Conservation (phyloP, 73 alveolate species). For the Urostyla sp. region DNA sequence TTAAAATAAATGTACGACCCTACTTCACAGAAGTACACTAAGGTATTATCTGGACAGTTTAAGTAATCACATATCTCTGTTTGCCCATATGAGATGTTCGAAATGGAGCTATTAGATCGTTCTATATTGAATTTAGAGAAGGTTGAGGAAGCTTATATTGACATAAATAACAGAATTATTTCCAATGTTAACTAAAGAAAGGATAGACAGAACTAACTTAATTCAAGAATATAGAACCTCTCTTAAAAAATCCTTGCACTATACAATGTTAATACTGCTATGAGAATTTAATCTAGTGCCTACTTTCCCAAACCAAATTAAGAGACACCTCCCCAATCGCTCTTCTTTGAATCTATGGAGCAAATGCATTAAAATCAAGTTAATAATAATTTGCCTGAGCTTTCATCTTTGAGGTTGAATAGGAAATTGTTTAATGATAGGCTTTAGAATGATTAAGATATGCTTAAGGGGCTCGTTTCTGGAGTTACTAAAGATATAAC, state of each 20-base stretch:
- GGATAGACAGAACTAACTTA: constrained; percentile 20
- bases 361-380: not conserved
- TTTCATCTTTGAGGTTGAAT: constrained; percentile 14
- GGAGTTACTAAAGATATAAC: constrained; percentile 47
- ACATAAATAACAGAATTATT: constrained; percentile 46
- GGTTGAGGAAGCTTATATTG: constrained; percentile 46
- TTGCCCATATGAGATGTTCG: constrained; percentile 55
- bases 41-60: constrained; percentile 37
- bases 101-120: constrained; percentile 50
- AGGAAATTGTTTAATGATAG: constrained; percentile 41
- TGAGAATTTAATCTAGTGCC: constrained; percentile 47
- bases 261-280: constrained; percentile 39
- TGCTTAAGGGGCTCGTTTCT: constrained; percentile 22
- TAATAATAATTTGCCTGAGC: constrained; percentile 29
- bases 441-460: constrained; percentile 39
- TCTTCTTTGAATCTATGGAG: constrained; percentile 25
- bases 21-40: not conserved
- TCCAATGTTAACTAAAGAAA: constrained; percentile 33
- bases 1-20: not conserved
- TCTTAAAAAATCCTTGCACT: constrained; percentile 21
- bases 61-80: constrained; percentile 28
- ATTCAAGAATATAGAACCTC: constrained; percentile 21
- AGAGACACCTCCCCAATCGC: constrained; percentile 31
- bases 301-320: constrained; percentile 38
- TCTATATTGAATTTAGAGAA: constrained; percentile 5